These are phyloP conservation scores for Aspergillus asperescens DNA, from an alignment of 495 filamentous ascomycete genomes.

Conservation along the genomic window DNA sequence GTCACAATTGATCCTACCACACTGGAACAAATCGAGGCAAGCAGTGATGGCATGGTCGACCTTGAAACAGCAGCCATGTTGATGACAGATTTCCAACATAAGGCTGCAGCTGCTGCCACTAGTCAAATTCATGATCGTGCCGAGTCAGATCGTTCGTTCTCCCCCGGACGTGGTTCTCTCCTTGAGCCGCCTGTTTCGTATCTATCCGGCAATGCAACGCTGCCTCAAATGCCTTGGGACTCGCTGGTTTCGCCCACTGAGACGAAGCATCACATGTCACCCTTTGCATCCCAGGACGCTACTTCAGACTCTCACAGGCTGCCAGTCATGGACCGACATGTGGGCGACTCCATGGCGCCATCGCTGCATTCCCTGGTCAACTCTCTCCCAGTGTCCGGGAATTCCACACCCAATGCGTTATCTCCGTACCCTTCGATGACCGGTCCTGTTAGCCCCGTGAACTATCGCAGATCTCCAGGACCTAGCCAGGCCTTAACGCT, in stretches of 20 bases:
- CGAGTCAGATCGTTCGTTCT: slow-evolving; percentile 65
- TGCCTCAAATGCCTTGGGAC: slow-evolving; percentile 90
- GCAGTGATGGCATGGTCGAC: slow-evolving; percentile 91
- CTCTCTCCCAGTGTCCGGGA: slow-evolving; percentile 62
- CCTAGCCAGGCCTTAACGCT: slow-evolving; percentile 57
- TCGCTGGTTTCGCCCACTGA: slow-evolving; percentile 65
- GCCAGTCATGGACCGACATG: slow-evolving; percentile 60
- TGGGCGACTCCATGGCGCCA: slow-evolving; percentile 54
- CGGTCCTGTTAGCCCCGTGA: slow-evolving; percentile 64
- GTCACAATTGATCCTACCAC: slow-evolving; percentile 82
- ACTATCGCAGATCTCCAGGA: slow-evolving; percentile 64
- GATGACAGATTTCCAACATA: slow-evolving; percentile 97
- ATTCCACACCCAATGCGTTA: slow-evolving; percentile 73
- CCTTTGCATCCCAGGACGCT: slow-evolving; percentile 63
- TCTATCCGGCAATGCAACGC: slow-evolving; percentile 66
- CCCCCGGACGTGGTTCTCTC: slow-evolving; percentile 60
- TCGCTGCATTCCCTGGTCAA: slow-evolving; percentile 63
- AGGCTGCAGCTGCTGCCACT: slow-evolving; percentile 81
- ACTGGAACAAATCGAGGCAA: slow-evolving; percentile 90
- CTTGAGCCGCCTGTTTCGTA: slow-evolving; percentile 70
- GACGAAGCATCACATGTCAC: slow-evolving; percentile 56
- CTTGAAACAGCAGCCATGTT: slow-evolving; percentile 98
- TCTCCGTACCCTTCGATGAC: slow-evolving; percentile 74
- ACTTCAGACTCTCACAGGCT: slow-evolving; percentile 56
- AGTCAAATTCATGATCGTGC: slow-evolving; percentile 66